Evolutionary conservation across 2,329 filamentous ascomycete genomes (phyloP), one percentile per base, ranked within the genome.

Genomic region (Graphiopsis chlorocephala): DNA sequence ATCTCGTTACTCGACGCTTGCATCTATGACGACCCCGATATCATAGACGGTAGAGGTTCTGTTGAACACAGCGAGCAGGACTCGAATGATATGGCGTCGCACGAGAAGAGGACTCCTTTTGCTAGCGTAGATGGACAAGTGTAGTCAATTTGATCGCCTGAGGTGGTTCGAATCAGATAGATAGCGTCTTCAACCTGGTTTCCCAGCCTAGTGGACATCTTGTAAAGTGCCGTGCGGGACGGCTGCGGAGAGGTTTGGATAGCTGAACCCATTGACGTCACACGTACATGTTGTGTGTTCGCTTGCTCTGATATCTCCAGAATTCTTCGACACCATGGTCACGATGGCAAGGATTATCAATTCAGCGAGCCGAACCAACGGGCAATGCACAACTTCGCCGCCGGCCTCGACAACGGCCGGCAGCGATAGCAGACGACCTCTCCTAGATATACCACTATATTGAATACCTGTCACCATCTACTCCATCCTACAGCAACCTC

Each of bases 1-100:
- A 81, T 84, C 69, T 82, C 83, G 0, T 72, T 85, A 56, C 73
- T 89, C 5, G 48, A 63, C 14, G n/a, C 31, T 23, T 56, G 29
- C 12, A 35, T 56, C 7, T 56, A 56, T 26, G 53, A 56, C 8
- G 53, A 56, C 14, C 29, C 53, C 4, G 53, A 56, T 5, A 23
- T 56, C 12, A 56, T 56, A 56, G 53, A 56, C 20, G 23, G 53
- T 10, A 31, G 29, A 17, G 53, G 31, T 23, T 56, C 29, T 10
- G 5, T 38, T 12, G 53, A 35, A 25, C 29, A 38, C 8, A 33
- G 53, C n/a, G 11, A 31, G 29, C 53, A 56, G 23, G 53, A 56
- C 23, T 23, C 17, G 11, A 12, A 26, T 31, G 14, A 38, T 11
- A 23, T 25, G 11, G n/a, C 31, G 4, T 15, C n/a, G 15, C 14